Evolutionary conservation across 306 rosid genomes (phyloP).

Genomic region (Echinosophora koreensis): DNA sequence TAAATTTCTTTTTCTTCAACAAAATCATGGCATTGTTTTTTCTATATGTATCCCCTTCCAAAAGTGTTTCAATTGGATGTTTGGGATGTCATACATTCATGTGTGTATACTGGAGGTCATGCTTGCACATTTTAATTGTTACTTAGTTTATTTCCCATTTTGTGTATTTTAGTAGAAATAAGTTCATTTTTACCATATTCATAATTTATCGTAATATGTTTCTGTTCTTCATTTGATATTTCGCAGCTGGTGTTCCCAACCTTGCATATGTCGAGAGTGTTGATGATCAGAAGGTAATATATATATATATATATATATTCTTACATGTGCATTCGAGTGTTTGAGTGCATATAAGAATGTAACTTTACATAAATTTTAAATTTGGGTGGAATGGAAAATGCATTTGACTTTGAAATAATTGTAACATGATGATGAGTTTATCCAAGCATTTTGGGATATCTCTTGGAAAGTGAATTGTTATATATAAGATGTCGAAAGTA

Average conservation of each 20-base stretch:
- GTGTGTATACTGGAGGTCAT: neutral
- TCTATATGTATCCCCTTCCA: neutral
- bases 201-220: conserved; percentile 32
- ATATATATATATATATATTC: no score
- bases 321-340: conserved; percentile 6
- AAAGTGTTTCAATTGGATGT: neutral
- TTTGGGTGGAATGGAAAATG: conserved; percentile 4
- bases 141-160: neutral
- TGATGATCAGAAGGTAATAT: conserved; percentile 93
- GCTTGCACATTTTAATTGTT: neutral
- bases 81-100: neutral
- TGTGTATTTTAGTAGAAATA: conserved; percentile 1
- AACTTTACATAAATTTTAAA: neutral
- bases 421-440: neutral
- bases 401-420: conserved; percentile 2
- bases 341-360: conserved; percentile 12
- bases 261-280: conserved; percentile 85
- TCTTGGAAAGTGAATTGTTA: neutral
- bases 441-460: conserved; percentile 34
- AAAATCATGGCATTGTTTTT: no score
- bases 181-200: neutral
- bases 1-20: neutral
- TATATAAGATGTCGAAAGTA: conserved; percentile 8
- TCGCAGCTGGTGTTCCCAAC: conserved; percentile 77
- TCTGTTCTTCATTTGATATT: conserved; percentile 33